Percentiles rank a stretch among this genome's conserved stretches.
phyloP scores from a whole-genome alignment of 768 basidiomycete genomes.

The Russula sp. region DNA sequence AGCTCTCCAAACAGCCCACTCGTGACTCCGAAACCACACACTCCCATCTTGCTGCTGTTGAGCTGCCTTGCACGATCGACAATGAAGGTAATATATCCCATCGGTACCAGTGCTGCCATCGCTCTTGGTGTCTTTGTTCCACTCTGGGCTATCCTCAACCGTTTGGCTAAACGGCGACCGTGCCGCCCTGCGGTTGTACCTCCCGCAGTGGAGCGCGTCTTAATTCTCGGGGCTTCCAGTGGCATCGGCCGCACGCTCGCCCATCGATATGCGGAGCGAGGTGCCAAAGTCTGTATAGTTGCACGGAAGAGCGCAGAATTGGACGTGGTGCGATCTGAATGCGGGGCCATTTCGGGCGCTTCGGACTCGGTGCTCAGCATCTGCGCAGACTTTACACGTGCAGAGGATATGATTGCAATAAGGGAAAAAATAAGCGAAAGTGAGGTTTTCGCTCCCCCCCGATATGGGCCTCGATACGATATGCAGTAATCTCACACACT shows the following conservation, averaged over 20 bases:
- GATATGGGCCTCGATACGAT: background rate
- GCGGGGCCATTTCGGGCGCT: conserved; percentile 26
- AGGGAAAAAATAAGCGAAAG: conserved; percentile 47
- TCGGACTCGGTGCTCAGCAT: conserved; percentile 38
- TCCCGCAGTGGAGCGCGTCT: conserved; percentile 54
- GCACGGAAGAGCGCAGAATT: conserved; percentile 54
- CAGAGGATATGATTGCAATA: conserved; percentile 59
- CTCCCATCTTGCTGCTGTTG: background rate
- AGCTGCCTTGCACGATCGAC: background rate
- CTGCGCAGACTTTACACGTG: conserved; percentile 54
- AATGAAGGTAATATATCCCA: background rate
- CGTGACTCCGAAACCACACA: background rate
- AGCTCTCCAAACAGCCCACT: too few species aligned
- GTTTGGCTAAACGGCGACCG: conserved; percentile 2
- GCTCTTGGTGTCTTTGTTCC: conserved; percentile 9
- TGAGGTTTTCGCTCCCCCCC: conserved; percentile 29
- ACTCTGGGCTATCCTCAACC: background rate
- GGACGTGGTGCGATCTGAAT: conserved; percentile 54
- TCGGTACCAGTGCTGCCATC: background rate
- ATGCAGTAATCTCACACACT: too few species aligned
- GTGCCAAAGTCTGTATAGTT: conserved; percentile 67
- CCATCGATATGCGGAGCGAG: conserved; percentile 60
- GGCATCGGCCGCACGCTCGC: conserved; percentile 76
- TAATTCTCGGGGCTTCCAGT: conserved; percentile 77
- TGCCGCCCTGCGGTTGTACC: conserved; percentile 34